These are phyloP conservation scores for Byssothecium circinans DNA, from an alignment of 2,329 filamentous ascomycete species.

Conservation along the genomic window DNA sequence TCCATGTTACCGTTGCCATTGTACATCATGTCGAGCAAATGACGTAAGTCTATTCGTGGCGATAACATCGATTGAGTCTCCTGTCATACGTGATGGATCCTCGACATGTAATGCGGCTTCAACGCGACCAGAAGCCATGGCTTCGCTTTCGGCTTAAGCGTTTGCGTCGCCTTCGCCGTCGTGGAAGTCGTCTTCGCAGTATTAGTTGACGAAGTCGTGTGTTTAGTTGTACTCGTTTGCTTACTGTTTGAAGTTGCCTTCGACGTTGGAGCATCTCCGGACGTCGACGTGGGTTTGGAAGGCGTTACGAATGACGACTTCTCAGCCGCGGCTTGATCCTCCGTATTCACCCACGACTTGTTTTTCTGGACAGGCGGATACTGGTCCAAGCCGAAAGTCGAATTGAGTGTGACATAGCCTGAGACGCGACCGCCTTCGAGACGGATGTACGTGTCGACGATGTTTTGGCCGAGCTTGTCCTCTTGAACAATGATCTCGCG, in stretches of 20 bases:
- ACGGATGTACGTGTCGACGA: constrained; percentile 63
- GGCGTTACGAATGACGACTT: background rate
- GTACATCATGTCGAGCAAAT: background rate
- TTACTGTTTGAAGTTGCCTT: background rate
- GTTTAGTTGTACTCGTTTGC: background rate
- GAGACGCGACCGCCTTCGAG: constrained; percentile 59
- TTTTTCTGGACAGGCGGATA: constrained; percentile 47
- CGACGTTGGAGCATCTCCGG: no score
- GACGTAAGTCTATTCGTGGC: background rate
- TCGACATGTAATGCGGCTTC: background rate
- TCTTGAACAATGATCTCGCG: constrained; percentile 58
- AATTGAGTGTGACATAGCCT: constrained; percentile 59
- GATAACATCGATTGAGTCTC: background rate
- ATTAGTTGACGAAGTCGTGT: background rate
- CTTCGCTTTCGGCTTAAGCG: background rate
- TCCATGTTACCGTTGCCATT: background rate
- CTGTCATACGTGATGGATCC: background rate
- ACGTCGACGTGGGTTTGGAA: background rate
- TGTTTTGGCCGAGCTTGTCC: constrained; percentile 41
- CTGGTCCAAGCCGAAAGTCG: constrained; percentile 59
- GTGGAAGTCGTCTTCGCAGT: background rate
- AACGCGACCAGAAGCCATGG: background rate
- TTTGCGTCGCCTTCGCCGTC: background rate
- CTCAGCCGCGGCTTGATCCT: background rate
- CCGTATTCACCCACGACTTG: constrained; percentile 1